Evolutionary conservation across 225 moss, liverwort and hornwort genomes (phyloP).

Genomic region (Takakia lepidozioides): DNA sequence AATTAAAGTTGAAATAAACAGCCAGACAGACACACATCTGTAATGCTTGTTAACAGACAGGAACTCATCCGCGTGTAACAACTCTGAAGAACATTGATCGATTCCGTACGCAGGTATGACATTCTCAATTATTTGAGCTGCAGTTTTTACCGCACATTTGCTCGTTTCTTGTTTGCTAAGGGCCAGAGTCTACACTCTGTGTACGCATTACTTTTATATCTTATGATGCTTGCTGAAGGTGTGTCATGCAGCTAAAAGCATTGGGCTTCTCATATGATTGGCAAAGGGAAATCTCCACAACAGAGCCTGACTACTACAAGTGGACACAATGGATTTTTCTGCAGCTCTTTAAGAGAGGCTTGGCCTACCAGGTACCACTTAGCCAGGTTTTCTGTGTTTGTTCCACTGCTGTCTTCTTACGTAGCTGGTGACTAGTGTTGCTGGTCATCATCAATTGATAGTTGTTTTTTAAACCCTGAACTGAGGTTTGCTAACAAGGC

Average conservation of each 20-base stretch:
- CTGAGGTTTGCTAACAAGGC: slow-evolving; percentile 13
- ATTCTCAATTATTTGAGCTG: background rate
- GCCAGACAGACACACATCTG: no score
- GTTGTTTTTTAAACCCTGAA: no score
- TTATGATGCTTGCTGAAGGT: background rate
- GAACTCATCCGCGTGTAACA: slow-evolving; percentile 93
- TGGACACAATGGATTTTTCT: slow-evolving; percentile 99
- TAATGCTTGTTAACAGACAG: slow-evolving; percentile 46
- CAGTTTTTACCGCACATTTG: no score
- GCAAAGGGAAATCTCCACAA: slow-evolving; percentile 92
- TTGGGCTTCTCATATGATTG: slow-evolving; percentile 96
- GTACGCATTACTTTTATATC: background rate
- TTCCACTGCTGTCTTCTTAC: no score
- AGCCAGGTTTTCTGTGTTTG: no score
- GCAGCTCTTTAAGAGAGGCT: slow-evolving; percentile 78
- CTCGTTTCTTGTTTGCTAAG: no score
- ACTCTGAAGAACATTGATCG: slow-evolving; percentile 77
- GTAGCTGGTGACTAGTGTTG: no score
- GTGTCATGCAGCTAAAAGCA: slow-evolving; percentile 59
- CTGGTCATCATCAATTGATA: no score
- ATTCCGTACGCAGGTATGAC: slow-evolving; percentile 70
- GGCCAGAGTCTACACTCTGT: no score
- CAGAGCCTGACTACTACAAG: slow-evolving; percentile 95
- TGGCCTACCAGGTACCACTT: slow-evolving; percentile 97
- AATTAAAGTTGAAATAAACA: no score